Percentiles rank a stretch among this genome's conserved stretches.
These are phyloP conservation scores for Alternaria infectoria DNA, from an alignment of 2,329 filamentous ascomycete species.

Conservation along the genomic window DNA sequence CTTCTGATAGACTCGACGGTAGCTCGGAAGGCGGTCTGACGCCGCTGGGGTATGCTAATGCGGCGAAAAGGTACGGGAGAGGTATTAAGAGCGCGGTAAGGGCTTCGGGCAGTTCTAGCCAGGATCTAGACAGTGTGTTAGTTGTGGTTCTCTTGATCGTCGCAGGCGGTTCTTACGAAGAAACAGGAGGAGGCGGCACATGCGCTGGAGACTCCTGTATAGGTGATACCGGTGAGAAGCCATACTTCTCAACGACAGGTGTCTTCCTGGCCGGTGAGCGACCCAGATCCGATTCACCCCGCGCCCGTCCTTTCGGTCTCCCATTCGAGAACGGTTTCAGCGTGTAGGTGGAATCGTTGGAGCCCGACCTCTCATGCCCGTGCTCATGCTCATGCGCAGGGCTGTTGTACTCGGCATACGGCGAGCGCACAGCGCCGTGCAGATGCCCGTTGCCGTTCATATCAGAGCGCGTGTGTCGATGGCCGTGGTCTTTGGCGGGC, in stretches of 20 bases:
- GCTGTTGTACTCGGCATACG: conserved; percentile 34
- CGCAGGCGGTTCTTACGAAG: conserved; percentile 29
- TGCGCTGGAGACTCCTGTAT: conserved; percentile 40
- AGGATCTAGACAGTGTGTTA: conserved; percentile 33
- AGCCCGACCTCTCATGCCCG: conserved; percentile 29
- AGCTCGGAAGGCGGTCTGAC: conserved; percentile 20
- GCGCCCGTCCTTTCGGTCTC: conserved; percentile 44
- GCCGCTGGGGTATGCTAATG: conserved; percentile 51
- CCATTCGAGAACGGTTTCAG: conserved; percentile 39
- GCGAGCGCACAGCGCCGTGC: conserved; percentile 37
- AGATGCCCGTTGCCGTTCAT: conserved; percentile 46
- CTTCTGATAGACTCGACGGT: conserved; percentile 32
- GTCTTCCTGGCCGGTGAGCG: conserved; percentile 39
- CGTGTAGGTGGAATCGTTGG: conserved; percentile 38
- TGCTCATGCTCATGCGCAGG: conserved; percentile 33
- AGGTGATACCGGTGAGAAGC: conserved; percentile 45
- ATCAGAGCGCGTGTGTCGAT: conserved; percentile 41
- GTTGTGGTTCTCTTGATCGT: not conserved
- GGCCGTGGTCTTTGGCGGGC: conserved; percentile 33
- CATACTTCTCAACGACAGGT: conserved; percentile 27
- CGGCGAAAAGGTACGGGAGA: conserved; percentile 56
- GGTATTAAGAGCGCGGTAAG: conserved; percentile 59
- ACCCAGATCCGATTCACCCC: conserved; percentile 56
- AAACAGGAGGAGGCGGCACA: conserved; percentile 8
- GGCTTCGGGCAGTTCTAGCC: conserved; percentile 52